phyloP scores from a whole-genome alignment of 2,329 filamentous ascomycete genomes.

The Calonectria crousiana region DNA sequence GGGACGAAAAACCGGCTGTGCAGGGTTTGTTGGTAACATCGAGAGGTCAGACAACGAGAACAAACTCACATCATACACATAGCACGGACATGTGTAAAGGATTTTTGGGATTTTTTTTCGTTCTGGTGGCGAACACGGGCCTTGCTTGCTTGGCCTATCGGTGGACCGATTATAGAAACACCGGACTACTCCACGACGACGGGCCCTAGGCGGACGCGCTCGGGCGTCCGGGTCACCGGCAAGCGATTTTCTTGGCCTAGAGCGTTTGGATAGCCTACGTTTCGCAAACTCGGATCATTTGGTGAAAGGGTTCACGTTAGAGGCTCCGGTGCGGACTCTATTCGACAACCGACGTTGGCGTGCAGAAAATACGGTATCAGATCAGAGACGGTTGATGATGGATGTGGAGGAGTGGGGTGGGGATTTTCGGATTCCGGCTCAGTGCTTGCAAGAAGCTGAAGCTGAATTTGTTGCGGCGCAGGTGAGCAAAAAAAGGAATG shows the following conservation, averaged over 20 bases:
- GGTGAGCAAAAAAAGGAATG: not conserved
- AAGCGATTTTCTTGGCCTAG: conserved; percentile 17
- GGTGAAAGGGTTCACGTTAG: conserved; percentile 33
- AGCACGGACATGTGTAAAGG: not conserved
- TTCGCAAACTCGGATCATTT: conserved; percentile 21
- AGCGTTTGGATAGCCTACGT: conserved; percentile 30
- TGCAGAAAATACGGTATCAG: conserved; percentile 1
- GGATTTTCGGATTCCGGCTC: not conserved
- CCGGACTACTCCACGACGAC: conserved; percentile 27
- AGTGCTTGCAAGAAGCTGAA: conserved; percentile 1
- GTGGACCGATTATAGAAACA: conserved; percentile 42
- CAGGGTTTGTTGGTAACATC: conserved; percentile 14
- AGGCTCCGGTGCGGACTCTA: conserved; percentile 12
- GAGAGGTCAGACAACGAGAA: not conserved
- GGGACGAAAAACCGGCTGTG: conserved; percentile 15
- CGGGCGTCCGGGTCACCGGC: conserved; percentile 25
- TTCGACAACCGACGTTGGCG: not conserved
- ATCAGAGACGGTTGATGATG: conserved; percentile 5
- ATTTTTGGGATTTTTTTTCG: not conserved
- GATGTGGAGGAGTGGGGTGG: not conserved
- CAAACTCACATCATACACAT: conserved; percentile 8
- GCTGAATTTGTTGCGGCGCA: not conserved
- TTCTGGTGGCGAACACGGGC: conserved; percentile 9
- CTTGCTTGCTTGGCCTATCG: conserved; percentile 2
- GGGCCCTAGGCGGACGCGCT: conserved; percentile 28